Base-by-base conservation (phyloP, 2,329 filamentous ascomycete species). In the Ophiocordyceps robertsii region DNA sequence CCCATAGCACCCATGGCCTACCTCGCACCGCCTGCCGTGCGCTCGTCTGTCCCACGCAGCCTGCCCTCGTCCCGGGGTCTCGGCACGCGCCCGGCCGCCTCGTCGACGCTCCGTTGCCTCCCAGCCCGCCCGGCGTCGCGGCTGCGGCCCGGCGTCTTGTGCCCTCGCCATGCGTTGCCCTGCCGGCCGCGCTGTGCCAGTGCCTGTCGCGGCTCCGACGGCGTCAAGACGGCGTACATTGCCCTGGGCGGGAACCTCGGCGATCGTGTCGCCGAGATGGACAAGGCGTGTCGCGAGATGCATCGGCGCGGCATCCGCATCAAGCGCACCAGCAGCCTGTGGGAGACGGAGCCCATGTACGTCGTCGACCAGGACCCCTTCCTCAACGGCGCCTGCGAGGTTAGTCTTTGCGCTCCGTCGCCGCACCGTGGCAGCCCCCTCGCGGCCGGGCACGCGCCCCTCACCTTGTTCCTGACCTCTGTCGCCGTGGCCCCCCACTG, bases 341-440 rank as follows among this genome's bases (percentile, higher is more conserved):
- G 92, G 75, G 88, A 96, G 66, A 98, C 90, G 4, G 80, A 86
- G 53, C 87, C 92, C 19, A 98, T 98, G 92, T 98, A 98, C 62
- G 84, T 95, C 49, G 67, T 84, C 48, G 83, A 95, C 48, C 92
- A 98, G 60, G 80, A 80, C 48, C 75, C 77, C 29, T 98, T 98
- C 57, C 67, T 95, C 39, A 98, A 98, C 58, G 92, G 88, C 17
- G 89, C 81, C 44, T 95, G 87, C 60, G 85, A 94, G 78, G 88
- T 93, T 27, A 21, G 43, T 38, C 11, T 21, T 5, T 6, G 27
- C 30, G 21, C 19, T 30, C 5, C 17, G 19, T 36, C 9, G 19
- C 6, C 38, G 17, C 31, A 32, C 21, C n/a, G n/a, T n/a, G 21
- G 11, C 24, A 16, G 17, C 9, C n/a, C 16, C 4, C 7, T 9